A percentile compares a stretch with the other conserved stretches of the same genome.
phyloP scores from a whole-genome alignment of 176 grass and related monocot genomes.

The Bothriochloa decipiens region DNA sequence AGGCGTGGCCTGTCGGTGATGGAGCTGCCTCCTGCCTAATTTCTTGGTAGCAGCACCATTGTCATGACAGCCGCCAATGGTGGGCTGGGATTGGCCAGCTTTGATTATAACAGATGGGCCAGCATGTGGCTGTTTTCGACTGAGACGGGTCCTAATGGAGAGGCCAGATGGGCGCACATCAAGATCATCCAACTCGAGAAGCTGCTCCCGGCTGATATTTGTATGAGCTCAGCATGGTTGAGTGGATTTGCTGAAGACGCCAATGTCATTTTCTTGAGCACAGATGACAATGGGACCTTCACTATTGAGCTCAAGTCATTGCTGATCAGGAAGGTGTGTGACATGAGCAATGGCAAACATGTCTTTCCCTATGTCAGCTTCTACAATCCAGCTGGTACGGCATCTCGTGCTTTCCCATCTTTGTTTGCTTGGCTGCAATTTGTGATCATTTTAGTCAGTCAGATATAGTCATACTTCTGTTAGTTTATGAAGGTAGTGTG shows the following conservation, averaged over 20 bases:
- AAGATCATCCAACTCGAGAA: neutral
- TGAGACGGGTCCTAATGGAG: neutral
- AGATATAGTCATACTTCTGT: neutral
- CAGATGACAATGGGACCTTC: neutral
- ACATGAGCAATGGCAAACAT: neutral
- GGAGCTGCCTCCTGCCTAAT: neutral
- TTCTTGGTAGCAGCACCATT: neutral
- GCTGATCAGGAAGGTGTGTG: neutral
- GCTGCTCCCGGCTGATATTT: neutral
- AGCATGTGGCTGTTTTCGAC: neutral
- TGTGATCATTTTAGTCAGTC: too few species aligned
- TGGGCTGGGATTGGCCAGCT: neutral
- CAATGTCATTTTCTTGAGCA: neutral
- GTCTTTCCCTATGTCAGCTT: slow-evolving; percentile 10
- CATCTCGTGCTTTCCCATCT: neutral
- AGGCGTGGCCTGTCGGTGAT: neutral
- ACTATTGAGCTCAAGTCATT: neutral
- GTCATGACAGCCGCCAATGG: neutral
- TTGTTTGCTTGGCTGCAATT: too few species aligned
- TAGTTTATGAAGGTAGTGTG: neutral
- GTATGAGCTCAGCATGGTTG: neutral
- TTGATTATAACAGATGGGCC: neutral
- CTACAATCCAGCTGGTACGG: slow-evolving; percentile 1
- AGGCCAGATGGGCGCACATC: neutral
- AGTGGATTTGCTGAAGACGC: neutral